Evolutionary conservation across 306 rosid genomes (phyloP), one percentile per base, ranked within the genome.

Genomic region (Lathyrus aphaca): DNA sequence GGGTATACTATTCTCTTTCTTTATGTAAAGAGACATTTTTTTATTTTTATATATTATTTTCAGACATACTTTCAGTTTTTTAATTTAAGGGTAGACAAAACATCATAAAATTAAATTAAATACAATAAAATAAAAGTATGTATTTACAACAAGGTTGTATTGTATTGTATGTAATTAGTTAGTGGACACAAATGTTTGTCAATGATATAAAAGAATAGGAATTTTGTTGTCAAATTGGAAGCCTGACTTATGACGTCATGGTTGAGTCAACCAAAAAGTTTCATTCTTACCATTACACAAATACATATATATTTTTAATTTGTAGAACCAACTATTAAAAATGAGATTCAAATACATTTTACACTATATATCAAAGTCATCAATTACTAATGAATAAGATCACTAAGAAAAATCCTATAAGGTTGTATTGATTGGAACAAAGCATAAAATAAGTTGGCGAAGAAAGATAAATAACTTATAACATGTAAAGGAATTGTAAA

Each of bases 1-100:
- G 68, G 19, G 50, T 63, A 14, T 15, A 73, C 5, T 76, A 61
- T 72, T 76, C 49, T 66, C 45, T 76, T 19, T 6, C 58, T 62
- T 69, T 69, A 65, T 62, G 35, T 49, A 54, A 60, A 13, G 64
- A 59, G 14, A 71, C 15, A 5, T n/a, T 6, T 39, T 78, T 78
- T 8, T 72, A 56, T 44, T 57, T 35, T 58, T 49, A 13, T 60
- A 37, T 35, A 25, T 45, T 17, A 4, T 68, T 49, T 49, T 58
- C 21, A 3, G 21, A 46, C 17, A 10, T 14, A 13, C 58, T 58
- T 58, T 21, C 66, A 23, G 27, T 25, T 25, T 25, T 25, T 45
- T 44, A 23, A 54, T 21, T 54, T 27, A 45, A 8, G 13, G 49
- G 57, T 39, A 19, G 11, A 40, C 62, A 56, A 21, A 19, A 44